These are phyloP conservation scores for Platismatia glauca DNA, from an alignment of 495 filamentous ascomycete genomes.

Conservation along the genomic window DNA sequence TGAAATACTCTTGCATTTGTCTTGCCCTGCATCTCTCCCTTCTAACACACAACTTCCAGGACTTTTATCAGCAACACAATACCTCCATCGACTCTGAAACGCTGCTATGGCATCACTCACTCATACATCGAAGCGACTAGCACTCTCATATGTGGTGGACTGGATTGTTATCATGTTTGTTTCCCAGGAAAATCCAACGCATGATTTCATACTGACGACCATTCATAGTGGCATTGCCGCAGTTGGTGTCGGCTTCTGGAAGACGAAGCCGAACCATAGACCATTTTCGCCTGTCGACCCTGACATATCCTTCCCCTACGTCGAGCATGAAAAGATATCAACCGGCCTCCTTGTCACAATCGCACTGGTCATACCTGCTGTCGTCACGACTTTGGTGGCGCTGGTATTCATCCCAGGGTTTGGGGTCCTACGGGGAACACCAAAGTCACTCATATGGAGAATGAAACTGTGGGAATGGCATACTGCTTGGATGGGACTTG, in stretches of 20 bases:
- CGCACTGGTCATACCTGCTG: slow-evolving; percentile 43
- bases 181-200: not conserved
- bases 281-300: slow-evolving; percentile 46
- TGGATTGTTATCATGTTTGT: slow-evolving; percentile 46
- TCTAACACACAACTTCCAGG: not conserved
- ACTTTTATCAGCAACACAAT: not conserved
- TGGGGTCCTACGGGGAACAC: slow-evolving; percentile 3
- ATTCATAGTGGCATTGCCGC: slow-evolving; percentile 35
- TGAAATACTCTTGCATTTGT: too few relatives aligned
- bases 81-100: not conserved
- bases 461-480: slow-evolving; percentile 58
- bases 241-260: slow-evolving; percentile 39
- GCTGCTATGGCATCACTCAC: not conserved
- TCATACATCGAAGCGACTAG: not conserved
- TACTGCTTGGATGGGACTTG: slow-evolving; percentile 56
- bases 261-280: slow-evolving; percentile 33
- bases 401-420: slow-evolving; percentile 39
- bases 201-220: slow-evolving; percentile 4
- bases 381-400: slow-evolving; percentile 41
- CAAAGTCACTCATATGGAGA: slow-evolving; percentile 27
- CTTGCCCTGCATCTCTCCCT: not conserved
- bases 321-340: slow-evolving; percentile 46
- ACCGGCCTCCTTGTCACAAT: slow-evolving; percentile 41
- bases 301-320: slow-evolving; percentile 49
- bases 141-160: slow-evolving; percentile 43